A percentile compares a stretch with the other conserved stretches of the same genome.
These are phyloP conservation scores for Nephromyces sp. DNA, from an alignment of 169 alveolate genomes.

Conservation along the genomic window DNA sequence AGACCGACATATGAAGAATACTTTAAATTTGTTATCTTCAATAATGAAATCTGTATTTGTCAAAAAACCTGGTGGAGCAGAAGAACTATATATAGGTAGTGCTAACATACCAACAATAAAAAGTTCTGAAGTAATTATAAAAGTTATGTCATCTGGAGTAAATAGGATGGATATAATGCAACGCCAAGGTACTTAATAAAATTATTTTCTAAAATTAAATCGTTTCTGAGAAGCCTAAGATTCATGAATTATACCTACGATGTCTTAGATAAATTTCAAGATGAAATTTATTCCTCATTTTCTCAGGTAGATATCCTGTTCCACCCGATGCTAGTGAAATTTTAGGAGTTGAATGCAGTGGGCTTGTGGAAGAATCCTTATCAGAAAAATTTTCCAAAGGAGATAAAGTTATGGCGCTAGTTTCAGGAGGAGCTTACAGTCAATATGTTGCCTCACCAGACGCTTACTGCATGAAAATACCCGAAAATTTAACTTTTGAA, in stretches of 20 bases:
- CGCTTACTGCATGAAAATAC: constrained; percentile 43
- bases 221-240: not conserved
- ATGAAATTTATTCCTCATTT: not conserved
- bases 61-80: not conserved
- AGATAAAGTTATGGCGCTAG: constrained; percentile 49
- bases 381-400: not conserved
- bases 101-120: not conserved
- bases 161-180: constrained; percentile 48
- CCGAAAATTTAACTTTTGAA: constrained; percentile 27
- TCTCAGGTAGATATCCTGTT: constrained; percentile 1
- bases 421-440: constrained; percentile 67
- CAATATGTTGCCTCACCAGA: constrained; percentile 45
- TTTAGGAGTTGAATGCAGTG: constrained; percentile 1
- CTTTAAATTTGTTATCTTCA: no score
- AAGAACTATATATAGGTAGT: not conserved
- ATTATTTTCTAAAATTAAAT: not conserved
- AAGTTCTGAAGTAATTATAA: not conserved
- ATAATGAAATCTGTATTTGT: constrained; percentile 1
- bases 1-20: no score
- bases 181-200: constrained; percentile 58
- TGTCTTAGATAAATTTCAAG: not conserved
- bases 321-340: constrained; percentile 4
- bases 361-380: not conserved
- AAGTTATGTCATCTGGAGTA: constrained; percentile 20
- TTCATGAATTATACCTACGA: not conserved